Base-by-base conservation (phyloP, 1,284 basidiomycete genomes). In the Volvariella volvacea region DNA sequence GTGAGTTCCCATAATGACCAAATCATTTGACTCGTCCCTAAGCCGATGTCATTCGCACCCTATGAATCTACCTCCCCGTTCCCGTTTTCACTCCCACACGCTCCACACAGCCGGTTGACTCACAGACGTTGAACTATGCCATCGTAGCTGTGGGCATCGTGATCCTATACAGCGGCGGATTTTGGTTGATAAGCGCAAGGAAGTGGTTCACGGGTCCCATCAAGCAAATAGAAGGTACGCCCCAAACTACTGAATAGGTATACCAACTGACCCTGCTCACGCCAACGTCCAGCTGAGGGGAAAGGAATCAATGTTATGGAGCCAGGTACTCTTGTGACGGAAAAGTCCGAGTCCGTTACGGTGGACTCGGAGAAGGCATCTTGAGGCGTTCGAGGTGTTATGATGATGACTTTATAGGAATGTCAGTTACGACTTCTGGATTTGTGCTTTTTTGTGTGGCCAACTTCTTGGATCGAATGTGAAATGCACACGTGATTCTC, bases 71-170 rank as follows among this genome's bases (percentile, higher is more conserved):
- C 25, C 20, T 40, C 31, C 8, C 7, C 22, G 33, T 28, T 15
- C 16, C 3, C 14, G 15, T 17, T 21, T 25, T 39, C 19, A 34
- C 28, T 10, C 33, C 21, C 19, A 42, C 14, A 3, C n/a, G n/a
- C 38, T 22, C 44, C n/a, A 10, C 37, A 22, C 46, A 76, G 73
- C 82, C 83, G 1, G 83, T 88, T 41, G 63, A 78, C 53, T 73
- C 74, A 0, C 74, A 83, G 55, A 85, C 83, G 3, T 63, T 88
- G 47, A 88, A 88, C 60, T 88, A 88, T 55, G 64, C 84, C 0
- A 71, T 80, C 32, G 83, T 87, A 12, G 84, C 83, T 8, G 82
- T 87, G 16, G 83, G 79, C 0, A 82, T 86, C 50, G 80, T 88
- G 17, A 56, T 82, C 7, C 48, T 62, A 1, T 85, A 84, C 57